Base-by-base conservation (phyloP, 495 filamentous ascomycete genomes). In the Aspergillus indologenus region DNA sequence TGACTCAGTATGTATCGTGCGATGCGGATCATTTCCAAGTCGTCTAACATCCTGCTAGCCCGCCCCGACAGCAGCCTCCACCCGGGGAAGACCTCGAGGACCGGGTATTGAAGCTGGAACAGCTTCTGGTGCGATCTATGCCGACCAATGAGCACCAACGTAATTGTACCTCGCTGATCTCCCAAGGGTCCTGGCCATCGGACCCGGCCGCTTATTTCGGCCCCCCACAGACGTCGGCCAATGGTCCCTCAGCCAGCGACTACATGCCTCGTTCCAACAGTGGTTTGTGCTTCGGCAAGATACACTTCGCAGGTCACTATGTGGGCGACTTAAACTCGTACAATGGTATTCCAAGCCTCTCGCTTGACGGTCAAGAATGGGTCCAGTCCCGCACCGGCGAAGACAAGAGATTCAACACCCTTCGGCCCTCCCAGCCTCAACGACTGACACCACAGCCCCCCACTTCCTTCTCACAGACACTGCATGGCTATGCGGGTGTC, bases 271-370 rank as follows among this genome's bases (percentile, higher is more conserved):
- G 29, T 18, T 20, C 18, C 1, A 51, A 24, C 15, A 29, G 24
- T 51, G 48, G 48, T 29, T 19, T 51, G 48, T 54, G 31, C 40
- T 54, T 54, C 21, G 52, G 52, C 18, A 54, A 54, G 52, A 19
- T 54, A 1, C 52, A 54, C 44, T 54, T 54, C 31, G 52, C 52
- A 1, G 52, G 52, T 3, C 52, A 24, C 31, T 42, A 54, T 43
- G 31, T 54, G 1, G 52, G 52, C 11, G 31, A 54, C 34, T 15
- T 54, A 5, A 42, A 8, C 18, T 21, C 52, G 14, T 54, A 54
- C 20, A 43, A 19, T 18, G 52, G 52, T 15, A 54, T 54, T 14
- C 52, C 52, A 3, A 34, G 31, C 52, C 44, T 54, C 21, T 54
- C 52, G 12, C 31, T 42, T 22, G 52, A 54, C 18, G 52, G 52